phyloP scores from a whole-genome alignment of 2,329 filamentous ascomycete species.

The Aschersonia sp. region DNA sequence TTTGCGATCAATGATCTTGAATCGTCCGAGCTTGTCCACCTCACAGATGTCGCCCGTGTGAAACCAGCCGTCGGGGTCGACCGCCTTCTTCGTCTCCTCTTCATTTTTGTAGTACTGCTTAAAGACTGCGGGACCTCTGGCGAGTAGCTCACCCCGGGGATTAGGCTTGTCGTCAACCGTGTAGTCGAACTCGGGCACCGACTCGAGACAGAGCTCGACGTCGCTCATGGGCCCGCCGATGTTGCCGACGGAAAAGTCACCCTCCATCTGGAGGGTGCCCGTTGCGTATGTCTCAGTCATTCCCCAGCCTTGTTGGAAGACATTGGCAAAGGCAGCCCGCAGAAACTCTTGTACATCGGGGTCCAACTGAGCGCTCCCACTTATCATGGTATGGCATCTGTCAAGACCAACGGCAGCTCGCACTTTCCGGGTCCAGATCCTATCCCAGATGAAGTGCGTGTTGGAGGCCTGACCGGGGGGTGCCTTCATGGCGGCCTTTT shows the following conservation, averaged over 20 bases:
- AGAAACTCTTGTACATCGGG: slow-evolving; percentile 81
- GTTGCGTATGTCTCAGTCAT: slow-evolving; percentile 87
- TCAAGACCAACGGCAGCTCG: slow-evolving; percentile 70
- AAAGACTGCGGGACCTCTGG: slow-evolving; percentile 73
- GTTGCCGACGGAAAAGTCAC: slow-evolving; percentile 66
- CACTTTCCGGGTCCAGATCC: slow-evolving; percentile 86
- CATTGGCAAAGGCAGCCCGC: slow-evolving; percentile 64
- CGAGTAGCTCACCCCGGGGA: slow-evolving; percentile 77
- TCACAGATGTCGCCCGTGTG: slow-evolving; percentile 84
- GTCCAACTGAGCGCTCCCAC: slow-evolving; percentile 82
- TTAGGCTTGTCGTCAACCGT: slow-evolving; percentile 72
- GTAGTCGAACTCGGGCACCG: slow-evolving; percentile 92
- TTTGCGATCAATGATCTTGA: slow-evolving; percentile 88
- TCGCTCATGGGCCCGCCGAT: slow-evolving; percentile 59
- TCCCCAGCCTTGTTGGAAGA: slow-evolving; percentile 79
- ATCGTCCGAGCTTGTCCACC: slow-evolving; percentile 72
- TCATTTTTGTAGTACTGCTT: slow-evolving; percentile 80
- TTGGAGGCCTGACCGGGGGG: slow-evolving; percentile 62
- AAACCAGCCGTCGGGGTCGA: slow-evolving; percentile 92
- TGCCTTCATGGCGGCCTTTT: slow-evolving; percentile 64
- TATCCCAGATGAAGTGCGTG: slow-evolving; percentile 64
- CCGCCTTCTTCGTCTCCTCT: slow-evolving; percentile 69
- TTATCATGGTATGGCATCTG: slow-evolving; percentile 58
- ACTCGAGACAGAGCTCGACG: slow-evolving; percentile 66
- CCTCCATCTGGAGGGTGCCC: slow-evolving; percentile 50